phyloP scores from a whole-genome alignment of 1,284 basidiomycete genomes.

The Sparassis latifolia region DNA sequence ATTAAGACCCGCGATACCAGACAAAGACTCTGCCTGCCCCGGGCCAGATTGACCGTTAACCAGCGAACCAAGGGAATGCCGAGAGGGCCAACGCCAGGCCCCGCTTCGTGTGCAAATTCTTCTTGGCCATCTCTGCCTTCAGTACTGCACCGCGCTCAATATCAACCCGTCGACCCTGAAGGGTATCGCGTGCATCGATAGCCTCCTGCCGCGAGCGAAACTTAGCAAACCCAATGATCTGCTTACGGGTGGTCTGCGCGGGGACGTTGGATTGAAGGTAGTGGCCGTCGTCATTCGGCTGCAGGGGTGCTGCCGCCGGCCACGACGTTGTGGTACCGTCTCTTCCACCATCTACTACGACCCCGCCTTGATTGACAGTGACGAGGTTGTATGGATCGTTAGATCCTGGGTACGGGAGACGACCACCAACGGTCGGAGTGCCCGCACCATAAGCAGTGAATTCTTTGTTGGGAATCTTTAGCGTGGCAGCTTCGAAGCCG shows the following conservation, averaged over 20 bases:
- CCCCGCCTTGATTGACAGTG: conserved; percentile 71
- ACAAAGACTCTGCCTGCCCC: conserved; percentile 24
- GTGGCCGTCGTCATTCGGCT: conserved; percentile 33
- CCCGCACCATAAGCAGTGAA: conserved; percentile 59
- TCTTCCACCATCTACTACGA: conserved; percentile 63
- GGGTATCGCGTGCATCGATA: conserved; percentile 78
- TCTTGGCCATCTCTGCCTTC: conserved; percentile 99
- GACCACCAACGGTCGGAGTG: conserved; percentile 21
- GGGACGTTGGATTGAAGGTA: conserved; percentile 29
- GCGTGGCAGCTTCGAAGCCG: conserved; percentile 95
- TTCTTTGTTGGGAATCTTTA: conserved; percentile 93
- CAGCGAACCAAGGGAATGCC: conserved; percentile 24
- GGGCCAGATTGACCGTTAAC: conserved; percentile 29
- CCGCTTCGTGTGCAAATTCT: conserved; percentile 94
- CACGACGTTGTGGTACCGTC: conserved; percentile 65
- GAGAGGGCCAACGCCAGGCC: conserved; percentile 56
- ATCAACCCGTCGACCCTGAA: conserved; percentile 91
- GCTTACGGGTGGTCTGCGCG: conserved; percentile 68
- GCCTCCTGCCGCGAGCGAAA: conserved; percentile 89
- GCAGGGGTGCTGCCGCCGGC: conserved; percentile 37
- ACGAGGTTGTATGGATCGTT: conserved; percentile 77
- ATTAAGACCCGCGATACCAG: conserved; percentile 28
- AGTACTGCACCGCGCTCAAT: conserved; percentile 91
- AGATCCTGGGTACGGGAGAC: conserved; percentile 37
- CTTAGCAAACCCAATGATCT: conserved; percentile 98